phyloP scores from a whole-genome alignment of 768 basidiomycete species.

The Plicaturopsis crispa region DNA sequence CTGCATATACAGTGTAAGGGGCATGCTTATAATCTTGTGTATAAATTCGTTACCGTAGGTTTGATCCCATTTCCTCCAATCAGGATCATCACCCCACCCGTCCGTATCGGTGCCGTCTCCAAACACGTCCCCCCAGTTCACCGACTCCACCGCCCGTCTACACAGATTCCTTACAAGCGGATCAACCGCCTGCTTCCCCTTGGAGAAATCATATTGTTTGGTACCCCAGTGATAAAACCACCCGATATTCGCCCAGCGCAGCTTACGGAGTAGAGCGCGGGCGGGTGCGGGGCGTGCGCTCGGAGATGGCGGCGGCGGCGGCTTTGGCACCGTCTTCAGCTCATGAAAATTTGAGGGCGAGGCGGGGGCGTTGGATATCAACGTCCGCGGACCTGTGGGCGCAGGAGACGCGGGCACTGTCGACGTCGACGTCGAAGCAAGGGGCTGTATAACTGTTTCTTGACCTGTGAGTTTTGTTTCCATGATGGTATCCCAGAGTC shows the following conservation, averaged over 20 bases:
- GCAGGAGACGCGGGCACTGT: constrained; percentile 13
- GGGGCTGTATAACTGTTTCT: constrained; percentile 21
- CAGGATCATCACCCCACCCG: constrained; percentile 45
- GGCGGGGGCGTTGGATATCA: constrained; percentile 70
- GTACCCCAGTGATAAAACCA: constrained; percentile 97
- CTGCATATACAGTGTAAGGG: constrained; percentile 27
- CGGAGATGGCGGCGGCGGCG: constrained; percentile 55
- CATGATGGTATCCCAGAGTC: constrained; percentile 67
- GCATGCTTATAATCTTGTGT: constrained; percentile 5
- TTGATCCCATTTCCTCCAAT: constrained; percentile 70
- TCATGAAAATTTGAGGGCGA: constrained; percentile 44
- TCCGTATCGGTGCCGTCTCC: constrained; percentile 15
- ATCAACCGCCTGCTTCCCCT: constrained; percentile 58
- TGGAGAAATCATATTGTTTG: constrained; percentile 89
- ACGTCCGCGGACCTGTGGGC: constrained; percentile 48
- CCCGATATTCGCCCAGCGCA: constrained; percentile 96
- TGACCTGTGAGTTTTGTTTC: too few species aligned
- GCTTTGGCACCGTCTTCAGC: constrained; percentile 52
- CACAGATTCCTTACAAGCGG: constrained; percentile 50
- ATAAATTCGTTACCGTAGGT: constrained; percentile 57
- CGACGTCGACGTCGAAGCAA: constrained; percentile 22
- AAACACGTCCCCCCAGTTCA: constrained; percentile 71
- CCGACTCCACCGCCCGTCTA: constrained; percentile 44
- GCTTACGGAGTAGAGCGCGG: constrained; percentile 57
- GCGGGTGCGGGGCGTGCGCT: constrained; percentile 42